Evolutionary conservation across 1,139 yeast genomes (phyloP), one percentile per base, ranked within the genome.

Genomic region (Protomyces macrosporus): DNA sequence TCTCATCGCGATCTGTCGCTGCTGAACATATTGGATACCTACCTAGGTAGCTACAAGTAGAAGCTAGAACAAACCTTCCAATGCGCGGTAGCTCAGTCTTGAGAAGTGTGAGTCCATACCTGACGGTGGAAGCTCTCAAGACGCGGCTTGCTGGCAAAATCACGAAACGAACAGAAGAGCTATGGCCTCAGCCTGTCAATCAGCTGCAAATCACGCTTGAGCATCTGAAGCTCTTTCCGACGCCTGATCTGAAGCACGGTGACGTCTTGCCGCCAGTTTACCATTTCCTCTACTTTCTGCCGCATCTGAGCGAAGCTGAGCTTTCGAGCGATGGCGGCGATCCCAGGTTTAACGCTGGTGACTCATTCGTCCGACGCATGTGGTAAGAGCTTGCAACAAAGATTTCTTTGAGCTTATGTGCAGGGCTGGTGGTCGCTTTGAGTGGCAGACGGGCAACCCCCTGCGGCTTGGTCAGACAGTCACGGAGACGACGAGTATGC

Each of bases 311-410:
- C 34, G 90, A 84, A 68, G 62, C 68, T 0, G 73, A 73, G 2
- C 71, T 89, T 34, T 85, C 87, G 0, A 56, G 71, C 1, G 98
- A 91, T 73, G 97, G 97, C 0, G 91, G 89, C 74, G 96, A 88
- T 69, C 79, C 85, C 65, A 84, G 86, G 70, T 96, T 88, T 72
- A 85, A 93, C 0, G 97, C 97, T 0, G 77, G 70, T 6, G 57
- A 63, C 34, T 60, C 63, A 30, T 89, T 78, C 71, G 75, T 75
- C 34, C 77, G 95, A 66, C 77, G 97, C 42, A 81, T 91, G 84
- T 91, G 97, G 97, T 23, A 23, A 23, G 23, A 23, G 23, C 23
- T 2, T 23, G 23, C 23, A 1, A 1, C 23, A 23, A 2, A 23
- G 23, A 23, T 23, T 23, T 2, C 23, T 23, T 23, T 23, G 23